Base-by-base conservation (phyloP, 495 filamentous ascomycete genomes). In the Hyaloscypha hepaticicola region DNA sequence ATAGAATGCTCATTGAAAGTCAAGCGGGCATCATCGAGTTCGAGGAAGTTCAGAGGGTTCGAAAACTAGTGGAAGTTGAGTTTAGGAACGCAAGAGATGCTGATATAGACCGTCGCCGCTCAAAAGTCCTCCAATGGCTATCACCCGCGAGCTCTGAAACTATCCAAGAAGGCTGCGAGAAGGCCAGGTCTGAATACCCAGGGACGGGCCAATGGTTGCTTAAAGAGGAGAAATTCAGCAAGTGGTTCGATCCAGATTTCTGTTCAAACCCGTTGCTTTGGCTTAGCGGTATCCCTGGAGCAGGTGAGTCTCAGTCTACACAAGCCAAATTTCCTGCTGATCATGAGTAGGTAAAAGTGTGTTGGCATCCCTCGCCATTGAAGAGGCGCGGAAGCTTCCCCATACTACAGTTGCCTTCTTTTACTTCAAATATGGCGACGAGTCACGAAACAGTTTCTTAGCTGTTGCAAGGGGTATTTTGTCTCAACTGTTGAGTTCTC, bases 231-330 rank as follows among this genome's bases (percentile, higher is more conserved):
- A 33, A 33, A 33, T 33, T 33, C 12, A 33, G 31, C 31, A 33
- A 33, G 12, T 33, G 76, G 77, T 60, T 72, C 26, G 52, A 66
- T 5, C 64, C 60, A 2, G 62, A 64, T 14, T 55, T 49, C 9
- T 63, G 51, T 7, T 55, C n/a, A 4, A 53, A 68, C 11, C 70
- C 68, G 8, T 65, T 72, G 8, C 45, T 79, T 27, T 81, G 79
- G 77, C 28, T 81, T 8, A 72, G 70, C 64, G 78, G 77, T 1
- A 77, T 77, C 9, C 78, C 75, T 48, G 79, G 79, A 8, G 74
- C 77, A 45, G 78, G 78, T 81, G 68, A 31, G 48, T 9, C n/a
- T 25, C 55, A 24, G 51, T 45, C 14, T 64, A 16, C 5, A 3
- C 5, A 48, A 25, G 49, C 59, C 12, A 38, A 48, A 31, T 4